phyloP scores from a whole-genome alignment of 2,329 filamentous ascomycete species.

The Cladophialophora exuberans region DNA sequence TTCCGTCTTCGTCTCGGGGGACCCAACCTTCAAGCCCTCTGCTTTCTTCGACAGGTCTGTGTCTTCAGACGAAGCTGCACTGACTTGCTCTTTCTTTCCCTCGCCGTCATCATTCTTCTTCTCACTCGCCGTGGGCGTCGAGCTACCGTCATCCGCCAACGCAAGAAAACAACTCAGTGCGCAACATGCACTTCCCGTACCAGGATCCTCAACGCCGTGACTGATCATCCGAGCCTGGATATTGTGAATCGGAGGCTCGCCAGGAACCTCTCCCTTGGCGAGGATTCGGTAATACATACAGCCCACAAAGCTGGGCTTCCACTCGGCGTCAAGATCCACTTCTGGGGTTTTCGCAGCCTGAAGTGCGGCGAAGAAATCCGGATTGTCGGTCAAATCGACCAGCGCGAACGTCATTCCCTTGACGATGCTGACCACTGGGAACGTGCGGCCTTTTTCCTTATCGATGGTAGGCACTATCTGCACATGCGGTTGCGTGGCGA shows the following conservation, averaged over 20 bases:
- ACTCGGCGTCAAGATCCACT: slow-evolving; percentile 37
- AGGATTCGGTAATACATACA: slow-evolving; percentile 39
- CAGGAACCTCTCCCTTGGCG: slow-evolving; percentile 31
- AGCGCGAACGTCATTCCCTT: slow-evolving; percentile 65
- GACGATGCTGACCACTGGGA: slow-evolving; percentile 66
- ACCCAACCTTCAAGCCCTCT: slow-evolving; percentile 39
- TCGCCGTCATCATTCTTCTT: slow-evolving; percentile 41
- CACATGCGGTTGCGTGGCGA: slow-evolving; percentile 35
- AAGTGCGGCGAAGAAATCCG: slow-evolving; percentile 32
- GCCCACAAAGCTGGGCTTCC: slow-evolving; percentile 37
- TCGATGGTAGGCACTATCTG: slow-evolving; percentile 33
- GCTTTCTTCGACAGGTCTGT: slow-evolving; percentile 43
- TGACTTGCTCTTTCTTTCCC: slow-evolving; percentile 40
- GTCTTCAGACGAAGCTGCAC: slow-evolving; percentile 36
- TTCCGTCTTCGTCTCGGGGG: slow-evolving; percentile 43
- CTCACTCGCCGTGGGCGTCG: slow-evolving; percentile 10
- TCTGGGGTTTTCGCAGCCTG: slow-evolving; percentile 35
- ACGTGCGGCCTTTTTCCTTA: slow-evolving; percentile 37
- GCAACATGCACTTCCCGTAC: slow-evolving; percentile 66
- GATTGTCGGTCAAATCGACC: slow-evolving; percentile 37
- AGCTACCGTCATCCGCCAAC: slow-evolving; percentile 33
- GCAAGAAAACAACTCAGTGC: slow-evolving; percentile 61
- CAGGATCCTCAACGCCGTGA: slow-evolving; percentile 58
- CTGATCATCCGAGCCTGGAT: slow-evolving; percentile 39
- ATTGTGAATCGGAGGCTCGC: slow-evolving; percentile 36